phyloP scores from a whole-genome alignment of 495 filamentous ascomycete species.

The Neurospora terricola region DNA sequence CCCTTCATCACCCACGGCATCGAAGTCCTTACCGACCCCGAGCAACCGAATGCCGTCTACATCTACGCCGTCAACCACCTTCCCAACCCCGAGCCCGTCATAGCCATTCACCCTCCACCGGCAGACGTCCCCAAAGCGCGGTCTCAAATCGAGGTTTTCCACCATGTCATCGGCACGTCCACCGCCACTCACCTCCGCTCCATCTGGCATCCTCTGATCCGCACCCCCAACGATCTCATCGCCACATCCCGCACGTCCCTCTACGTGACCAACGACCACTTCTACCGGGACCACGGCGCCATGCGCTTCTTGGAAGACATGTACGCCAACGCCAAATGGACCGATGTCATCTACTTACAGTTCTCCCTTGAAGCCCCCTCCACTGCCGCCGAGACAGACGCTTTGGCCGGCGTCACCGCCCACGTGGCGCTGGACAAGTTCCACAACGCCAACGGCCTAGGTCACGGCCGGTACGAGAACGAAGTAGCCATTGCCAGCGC shows the following conservation, averaged over 20 bases:
- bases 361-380: constrained; percentile 10
- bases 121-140: constrained; percentile 14
- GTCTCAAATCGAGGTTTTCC: constrained; percentile 50
- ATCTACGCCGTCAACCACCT: constrained; percentile 52
- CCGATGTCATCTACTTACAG: constrained; percentile 20
- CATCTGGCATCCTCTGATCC: constrained; percentile 37
- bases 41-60: constrained; percentile 39
- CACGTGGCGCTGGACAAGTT: constrained; percentile 31
- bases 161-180: constrained; percentile 33
- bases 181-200: constrained; percentile 30
- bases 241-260: constrained; percentile 38
- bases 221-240: constrained; percentile 53
- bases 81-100: constrained; percentile 17
- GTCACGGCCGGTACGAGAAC: constrained; percentile 34
- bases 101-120: neutral
- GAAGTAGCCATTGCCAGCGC: constrained; percentile 42
- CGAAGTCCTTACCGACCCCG: constrained; percentile 40
- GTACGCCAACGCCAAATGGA: constrained; percentile 26
- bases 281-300: constrained; percentile 33
- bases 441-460: constrained; percentile 49
- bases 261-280: constrained; percentile 55
- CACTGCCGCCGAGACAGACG: constrained; percentile 19
- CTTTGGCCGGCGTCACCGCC: constrained; percentile 30
- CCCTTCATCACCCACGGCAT: constrained; percentile 54
- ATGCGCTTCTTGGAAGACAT: constrained; percentile 35